Evolutionary conservation across 352 stramenopile species (phyloP).

Genomic region (Pythium aristosporum): DNA sequence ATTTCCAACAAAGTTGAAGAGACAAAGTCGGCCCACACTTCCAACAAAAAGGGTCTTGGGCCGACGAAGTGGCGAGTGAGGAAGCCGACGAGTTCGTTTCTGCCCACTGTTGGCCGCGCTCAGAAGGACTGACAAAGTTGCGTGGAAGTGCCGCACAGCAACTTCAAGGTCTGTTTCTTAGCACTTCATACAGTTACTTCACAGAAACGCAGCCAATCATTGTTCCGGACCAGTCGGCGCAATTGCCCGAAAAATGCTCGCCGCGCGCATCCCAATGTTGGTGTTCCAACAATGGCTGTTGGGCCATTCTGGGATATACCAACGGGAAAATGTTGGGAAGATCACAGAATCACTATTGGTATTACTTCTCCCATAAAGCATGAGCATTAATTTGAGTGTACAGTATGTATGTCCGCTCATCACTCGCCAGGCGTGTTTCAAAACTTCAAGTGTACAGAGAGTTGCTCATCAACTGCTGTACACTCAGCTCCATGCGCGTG

Average conservation of each 20-base stretch:
- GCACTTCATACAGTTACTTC: slow-evolving; percentile 22
- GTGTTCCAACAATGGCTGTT: too few relatives aligned
- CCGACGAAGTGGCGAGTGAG: neutral
- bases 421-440: neutral
- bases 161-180: slow-evolving; percentile 20
- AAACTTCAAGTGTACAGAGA: slow-evolving; percentile 1
- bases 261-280: neutral
- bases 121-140: neutral
- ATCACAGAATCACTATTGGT: too few relatives aligned
- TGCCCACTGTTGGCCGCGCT: slow-evolving; percentile 1
- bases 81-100: neutral
- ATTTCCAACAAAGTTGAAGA: slow-evolving; percentile 2
- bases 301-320: neutral
- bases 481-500: too few relatives aligned
- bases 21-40: slow-evolving; percentile 1
- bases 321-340: neutral
- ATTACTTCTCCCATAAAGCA: too few relatives aligned
- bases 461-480: neutral
- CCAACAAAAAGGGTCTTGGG: neutral
- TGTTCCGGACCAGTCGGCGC: neutral
- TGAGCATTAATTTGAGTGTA: too few relatives aligned
- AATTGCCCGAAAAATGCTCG: neutral
- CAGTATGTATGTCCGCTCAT: neutral
- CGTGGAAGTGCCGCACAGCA: slow-evolving; percentile 16
- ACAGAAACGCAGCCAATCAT: slow-evolving; percentile 9